phyloP scores from a whole-genome alignment of 495 filamentous ascomycete species.

The Acidiella bohemica region DNA sequence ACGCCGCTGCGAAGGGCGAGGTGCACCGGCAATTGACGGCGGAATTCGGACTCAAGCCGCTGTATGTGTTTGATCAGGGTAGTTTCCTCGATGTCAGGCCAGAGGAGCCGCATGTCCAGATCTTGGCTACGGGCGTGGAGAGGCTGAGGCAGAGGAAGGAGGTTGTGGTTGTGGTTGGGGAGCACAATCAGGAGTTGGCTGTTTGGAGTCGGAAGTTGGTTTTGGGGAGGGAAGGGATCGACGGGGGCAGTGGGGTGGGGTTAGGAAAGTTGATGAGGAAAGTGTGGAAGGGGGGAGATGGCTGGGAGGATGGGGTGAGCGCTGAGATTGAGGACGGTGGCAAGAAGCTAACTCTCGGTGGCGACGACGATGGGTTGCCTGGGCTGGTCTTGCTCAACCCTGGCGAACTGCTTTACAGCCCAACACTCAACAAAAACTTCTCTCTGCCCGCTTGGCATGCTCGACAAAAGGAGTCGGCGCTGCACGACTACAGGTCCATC shows the following conservation, averaged over 20 bases:
- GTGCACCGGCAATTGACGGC: neutral
- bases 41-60: conserved; percentile 4
- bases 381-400: conserved; percentile 29
- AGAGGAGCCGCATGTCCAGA: conserved; percentile 47
- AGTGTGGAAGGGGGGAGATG: no score
- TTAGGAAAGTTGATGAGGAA: no score
- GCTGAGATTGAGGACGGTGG: no score
- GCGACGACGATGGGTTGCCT: conserved; percentile 15
- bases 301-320: no score
- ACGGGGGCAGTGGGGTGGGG: conserved; percentile 30
- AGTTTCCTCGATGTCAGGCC: no score
- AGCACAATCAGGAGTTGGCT: conserved; percentile 56
- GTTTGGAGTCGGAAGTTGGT: conserved; percentile 57
- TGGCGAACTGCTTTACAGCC: conserved; percentile 27
- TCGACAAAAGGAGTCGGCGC: conserved; percentile 17
- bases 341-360: no score
- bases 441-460: conserved; percentile 21
- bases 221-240: conserved; percentile 43
- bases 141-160: conserved; percentile 46
- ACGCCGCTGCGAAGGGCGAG: conserved; percentile 23
- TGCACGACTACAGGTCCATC: conserved; percentile 13
- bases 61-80: neutral
- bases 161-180: conserved; percentile 62
- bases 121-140: conserved; percentile 42
- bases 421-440: conserved; percentile 19